Percentiles rank a stretch among this genome's conserved stretches.
These are phyloP conservation scores for Trametopsis cervina DNA, from an alignment of 768 basidiomycete genomes.

Conservation along the genomic window DNA sequence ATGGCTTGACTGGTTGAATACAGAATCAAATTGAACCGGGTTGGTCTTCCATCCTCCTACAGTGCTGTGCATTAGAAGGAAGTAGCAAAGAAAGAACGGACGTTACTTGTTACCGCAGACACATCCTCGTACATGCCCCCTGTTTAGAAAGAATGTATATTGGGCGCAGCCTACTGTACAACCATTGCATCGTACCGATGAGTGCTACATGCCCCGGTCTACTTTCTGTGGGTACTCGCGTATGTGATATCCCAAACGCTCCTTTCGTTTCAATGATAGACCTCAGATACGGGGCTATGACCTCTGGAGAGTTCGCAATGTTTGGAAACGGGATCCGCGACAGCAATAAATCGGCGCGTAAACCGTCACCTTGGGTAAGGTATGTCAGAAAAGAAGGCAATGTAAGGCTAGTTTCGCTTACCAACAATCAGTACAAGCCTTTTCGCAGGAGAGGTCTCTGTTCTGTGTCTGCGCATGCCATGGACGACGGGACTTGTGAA, in stretches of 20 bases:
- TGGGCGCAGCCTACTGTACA: background rate
- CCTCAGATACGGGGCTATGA: constrained; percentile 71
- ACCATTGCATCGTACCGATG: constrained; percentile 45
- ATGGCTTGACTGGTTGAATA: constrained; percentile 74
- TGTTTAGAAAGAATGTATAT: constrained; percentile 15
- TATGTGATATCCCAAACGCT: constrained; percentile 81
- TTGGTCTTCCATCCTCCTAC: constrained; percentile 80
- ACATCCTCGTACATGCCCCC: constrained; percentile 91
- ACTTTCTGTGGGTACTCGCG: constrained; percentile 82
- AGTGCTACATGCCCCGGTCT: constrained; percentile 86
- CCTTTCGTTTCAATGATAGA: constrained; percentile 60
- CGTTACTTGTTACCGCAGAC: constrained; percentile 68
- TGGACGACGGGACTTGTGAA: constrained; percentile 79
- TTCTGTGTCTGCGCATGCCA: constrained; percentile 58
- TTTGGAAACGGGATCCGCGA: constrained; percentile 51
- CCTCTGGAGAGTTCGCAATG: constrained; percentile 42
- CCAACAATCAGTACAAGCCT: constrained; percentile 78
- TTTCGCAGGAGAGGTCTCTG: constrained; percentile 46
- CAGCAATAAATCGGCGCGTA: constrained; percentile 77
- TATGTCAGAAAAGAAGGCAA: background rate
- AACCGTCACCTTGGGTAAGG: constrained; percentile 59
- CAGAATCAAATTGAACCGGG: constrained; percentile 84
- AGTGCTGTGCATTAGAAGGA: constrained; percentile 6
- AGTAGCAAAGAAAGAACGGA: background rate
- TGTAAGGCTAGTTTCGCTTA: constrained; percentile 25